Base-by-base conservation (phyloP, 2,329 filamentous ascomycete genomes). In the Periconia digitata region DNA sequence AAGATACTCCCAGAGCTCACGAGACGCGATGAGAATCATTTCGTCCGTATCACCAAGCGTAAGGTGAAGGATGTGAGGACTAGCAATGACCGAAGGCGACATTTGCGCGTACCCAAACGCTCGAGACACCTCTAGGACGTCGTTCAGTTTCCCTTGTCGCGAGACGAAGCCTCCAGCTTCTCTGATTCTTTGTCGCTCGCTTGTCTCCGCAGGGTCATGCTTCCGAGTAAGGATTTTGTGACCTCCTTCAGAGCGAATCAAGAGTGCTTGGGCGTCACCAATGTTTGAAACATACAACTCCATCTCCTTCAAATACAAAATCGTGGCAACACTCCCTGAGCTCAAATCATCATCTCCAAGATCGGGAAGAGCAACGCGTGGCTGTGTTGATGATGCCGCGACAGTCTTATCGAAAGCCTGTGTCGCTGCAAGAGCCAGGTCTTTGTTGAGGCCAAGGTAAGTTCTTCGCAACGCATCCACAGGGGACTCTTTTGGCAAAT, bases 141-240 rank as follows among this genome's bases (percentile, higher is more conserved):
- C 94, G 63, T 99, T 97, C 41, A 99, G 79, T 66, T 90, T 92
- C 29, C 94, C 94, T 69, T 95, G 92, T 41, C 94, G 85, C 16
- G 92, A 96, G 8, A 99, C 94, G 79, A 90, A 99, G 3, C 94
- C 94, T 38, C 94, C 94, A 13, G 92, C 92, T 66, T 96, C 90
- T 34, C 94, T 86, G 60, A 99, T 96, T 16, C 94, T 87, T 47
- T 90, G 85, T 41, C 94, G 82, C 72, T 99, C 94, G 18, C 76
- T 78, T 1, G 87, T 81, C 66, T 96, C 91, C 0, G 92, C 92
- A 6, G 94, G 94, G 63, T 97, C 92, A 68, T 99, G 94, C 70
- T 95, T 96, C 49, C 84, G 81, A 2, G 94, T 97, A 57, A 99
- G 79, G 56, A 92, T 85, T 62, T 85, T 86, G 72, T 94, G 84